Percentiles rank a stretch among this genome's conserved stretches.
Conservation (phyloP, 2,329 filamentous ascomycete genomes). For the Arachnomyces sp. region DNA sequence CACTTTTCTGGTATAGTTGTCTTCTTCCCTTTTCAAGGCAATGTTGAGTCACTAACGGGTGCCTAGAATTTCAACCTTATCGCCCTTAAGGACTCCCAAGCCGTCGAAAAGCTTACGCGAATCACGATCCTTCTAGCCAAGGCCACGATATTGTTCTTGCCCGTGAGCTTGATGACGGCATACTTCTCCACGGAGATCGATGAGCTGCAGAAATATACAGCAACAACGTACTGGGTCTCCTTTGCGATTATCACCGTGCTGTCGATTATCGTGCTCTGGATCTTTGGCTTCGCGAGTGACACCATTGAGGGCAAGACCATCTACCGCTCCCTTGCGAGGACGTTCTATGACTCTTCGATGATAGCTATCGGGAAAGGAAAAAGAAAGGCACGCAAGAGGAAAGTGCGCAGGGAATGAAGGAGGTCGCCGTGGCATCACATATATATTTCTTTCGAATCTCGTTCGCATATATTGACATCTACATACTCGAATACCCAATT, state of each 20-base stretch:
- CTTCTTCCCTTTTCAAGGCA: not conserved
- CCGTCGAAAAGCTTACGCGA: conserved; percentile 63
- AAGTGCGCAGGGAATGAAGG: too few species aligned
- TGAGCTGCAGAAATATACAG: conserved; percentile 52
- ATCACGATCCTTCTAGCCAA: conserved; percentile 68
- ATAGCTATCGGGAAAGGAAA: conserved; percentile 15
- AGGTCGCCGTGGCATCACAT: too few species aligned
- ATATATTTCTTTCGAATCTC: too few species aligned
- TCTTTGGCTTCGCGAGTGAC: conserved; percentile 51
- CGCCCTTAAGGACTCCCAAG: conserved; percentile 65
- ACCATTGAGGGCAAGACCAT: conserved; percentile 50
- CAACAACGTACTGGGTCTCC: conserved; percentile 58
- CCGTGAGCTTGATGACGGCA: conserved; percentile 65
- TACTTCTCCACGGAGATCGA: conserved; percentile 64
- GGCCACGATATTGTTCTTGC: conserved; percentile 67
- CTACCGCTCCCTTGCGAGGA: conserved; percentile 36
- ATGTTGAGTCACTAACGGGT: conserved; percentile 9
- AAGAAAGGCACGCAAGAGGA: conserved; percentile 3
- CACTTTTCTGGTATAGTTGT: conserved; percentile 51
- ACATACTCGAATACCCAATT: too few species aligned
- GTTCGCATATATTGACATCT: too few species aligned
- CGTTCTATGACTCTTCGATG: conserved; percentile 27
- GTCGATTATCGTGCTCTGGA: conserved; percentile 51
- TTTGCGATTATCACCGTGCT: conserved; percentile 58
- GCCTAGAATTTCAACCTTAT: conserved; percentile 68